These are phyloP conservation scores for Podaxis sp. DNA, from an alignment of 768 basidiomycete genomes.

Conservation along the genomic window DNA sequence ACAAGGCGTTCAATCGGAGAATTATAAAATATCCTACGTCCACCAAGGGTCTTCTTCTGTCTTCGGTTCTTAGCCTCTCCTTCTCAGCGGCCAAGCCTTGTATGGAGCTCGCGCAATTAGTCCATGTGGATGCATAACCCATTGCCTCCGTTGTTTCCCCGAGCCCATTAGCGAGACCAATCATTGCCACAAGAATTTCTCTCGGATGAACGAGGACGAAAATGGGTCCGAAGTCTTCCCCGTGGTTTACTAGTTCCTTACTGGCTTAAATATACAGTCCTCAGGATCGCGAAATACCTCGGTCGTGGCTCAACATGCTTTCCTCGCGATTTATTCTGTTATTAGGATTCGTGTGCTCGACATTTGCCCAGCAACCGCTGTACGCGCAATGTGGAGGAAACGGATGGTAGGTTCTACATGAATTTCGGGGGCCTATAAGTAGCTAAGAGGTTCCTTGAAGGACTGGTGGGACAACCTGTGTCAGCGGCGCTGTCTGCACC, in stretches of 20 bases:
- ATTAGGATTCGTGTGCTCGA: constrained; percentile 22
- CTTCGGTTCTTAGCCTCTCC: not conserved
- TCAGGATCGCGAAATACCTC: constrained; percentile 1
- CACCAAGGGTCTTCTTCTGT: not conserved
- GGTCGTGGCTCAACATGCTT: not conserved
- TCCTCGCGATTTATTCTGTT: constrained; percentile 7
- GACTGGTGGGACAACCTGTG: constrained; percentile 50
- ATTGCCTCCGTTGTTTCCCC: constrained; percentile 5
- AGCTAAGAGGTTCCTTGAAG: constrained; percentile 21
- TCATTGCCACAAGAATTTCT: constrained; percentile 1
- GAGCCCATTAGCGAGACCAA: constrained; percentile 5
- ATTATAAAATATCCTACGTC: not conserved
- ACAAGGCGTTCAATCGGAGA: not conserved
- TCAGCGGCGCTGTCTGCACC: constrained; percentile 42
- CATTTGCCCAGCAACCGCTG: constrained; percentile 36
- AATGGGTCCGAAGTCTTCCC: constrained; percentile 11
- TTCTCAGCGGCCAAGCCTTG: not conserved
- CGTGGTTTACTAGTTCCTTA: constrained; percentile 26
- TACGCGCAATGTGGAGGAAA: constrained; percentile 51
- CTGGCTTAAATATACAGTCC: not conserved
- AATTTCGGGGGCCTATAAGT: not conserved
- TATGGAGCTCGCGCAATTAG: not conserved
- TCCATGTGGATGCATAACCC: not conserved
- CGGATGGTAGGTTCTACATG: constrained; percentile 36
- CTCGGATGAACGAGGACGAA: constrained; percentile 8